These are phyloP conservation scores for Trichodelitschia bisporula DNA, from an alignment of 495 filamentous ascomycete species.

Conservation along the genomic window DNA sequence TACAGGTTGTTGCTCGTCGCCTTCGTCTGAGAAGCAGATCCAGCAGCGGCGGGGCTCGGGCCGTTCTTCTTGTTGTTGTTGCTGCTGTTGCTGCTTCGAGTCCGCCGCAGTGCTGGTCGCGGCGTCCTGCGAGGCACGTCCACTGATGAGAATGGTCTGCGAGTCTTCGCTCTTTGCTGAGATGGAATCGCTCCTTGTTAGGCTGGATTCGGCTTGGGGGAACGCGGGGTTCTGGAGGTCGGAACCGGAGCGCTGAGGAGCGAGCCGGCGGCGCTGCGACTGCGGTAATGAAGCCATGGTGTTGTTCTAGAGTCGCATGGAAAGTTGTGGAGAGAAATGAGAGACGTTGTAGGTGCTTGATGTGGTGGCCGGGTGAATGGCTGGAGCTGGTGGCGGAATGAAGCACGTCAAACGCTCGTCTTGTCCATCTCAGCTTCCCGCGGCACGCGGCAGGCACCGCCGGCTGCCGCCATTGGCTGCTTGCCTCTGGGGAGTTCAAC, in stretches of 20 bases:
- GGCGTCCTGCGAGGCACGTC: neutral
- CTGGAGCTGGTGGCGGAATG: too few species aligned
- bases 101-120: too few species aligned
- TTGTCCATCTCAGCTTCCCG: too few species aligned
- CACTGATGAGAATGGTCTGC: slow-evolving; percentile 15
- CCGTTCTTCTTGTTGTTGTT: neutral
- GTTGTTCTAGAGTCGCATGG: neutral
- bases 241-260: slow-evolving; percentile 1
- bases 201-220: neutral
- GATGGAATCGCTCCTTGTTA: slow-evolving; percentile 6
- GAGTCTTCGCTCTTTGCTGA: slow-evolving; percentile 13
- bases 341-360: too few species aligned
- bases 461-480: too few species aligned
- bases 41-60: slow-evolving; percentile 45
- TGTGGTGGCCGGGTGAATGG: too few species aligned
- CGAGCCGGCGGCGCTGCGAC: slow-evolving; percentile 5
- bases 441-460: too few species aligned
- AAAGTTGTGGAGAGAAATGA: too few species aligned
- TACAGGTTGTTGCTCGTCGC: slow-evolving; percentile 41
- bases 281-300: slow-evolving; percentile 11
- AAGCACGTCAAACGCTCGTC: too few species aligned
- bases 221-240: neutral
- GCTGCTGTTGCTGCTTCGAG: slow-evolving; percentile 1
- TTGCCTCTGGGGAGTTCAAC: too few species aligned
- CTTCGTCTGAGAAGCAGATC: slow-evolving; percentile 77